A percentile compares a stretch with the other conserved stretches of the same genome.
phyloP scores from a whole-genome alignment of 2,329 filamentous ascomycete genomes.

The Beauveria scarabaeidicola region DNA sequence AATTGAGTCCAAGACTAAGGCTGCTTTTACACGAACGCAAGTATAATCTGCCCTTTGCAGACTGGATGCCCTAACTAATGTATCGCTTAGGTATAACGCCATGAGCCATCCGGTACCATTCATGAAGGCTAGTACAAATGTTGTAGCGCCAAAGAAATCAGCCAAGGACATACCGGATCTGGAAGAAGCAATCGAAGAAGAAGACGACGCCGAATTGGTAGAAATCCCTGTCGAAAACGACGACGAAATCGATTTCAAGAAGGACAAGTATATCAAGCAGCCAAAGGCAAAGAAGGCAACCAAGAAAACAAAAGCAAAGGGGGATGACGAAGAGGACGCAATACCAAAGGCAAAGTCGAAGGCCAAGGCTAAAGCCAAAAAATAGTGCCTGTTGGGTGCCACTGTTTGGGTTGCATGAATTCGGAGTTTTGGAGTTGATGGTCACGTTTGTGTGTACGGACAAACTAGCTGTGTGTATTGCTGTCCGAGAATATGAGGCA shows the following conservation, averaged over 20 bases:
- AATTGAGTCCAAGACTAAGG: constrained; percentile 78
- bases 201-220: constrained; percentile 62
- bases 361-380: constrained; percentile 30
- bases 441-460: background rate
- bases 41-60: constrained; percentile 26
- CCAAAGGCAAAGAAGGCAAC: constrained; percentile 60
- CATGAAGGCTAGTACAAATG: constrained; percentile 74
- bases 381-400: background rate
- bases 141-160: constrained; percentile 62
- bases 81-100: constrained; percentile 63
- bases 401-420: background rate
- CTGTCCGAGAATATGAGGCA: too few relatives aligned
- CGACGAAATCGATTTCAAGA: constrained; percentile 74
- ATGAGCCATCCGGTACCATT: constrained; percentile 86
- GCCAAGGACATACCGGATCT: constrained; percentile 78
- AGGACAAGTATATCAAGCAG: constrained; percentile 92
- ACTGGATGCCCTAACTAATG: constrained; percentile 4
- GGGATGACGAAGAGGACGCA: constrained; percentile 41
- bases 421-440: background rate
- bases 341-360: constrained; percentile 47
- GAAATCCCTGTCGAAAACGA: constrained; percentile 57
- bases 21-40: constrained; percentile 80
- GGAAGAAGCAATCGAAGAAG: constrained; percentile 92
- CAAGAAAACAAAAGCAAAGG: constrained; percentile 34
- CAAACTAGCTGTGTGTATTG: too few relatives aligned